These are phyloP conservation scores for Capsicum chinense DNA, from an alignment of 257 asterid genomes.

Conservation along the genomic window DNA sequence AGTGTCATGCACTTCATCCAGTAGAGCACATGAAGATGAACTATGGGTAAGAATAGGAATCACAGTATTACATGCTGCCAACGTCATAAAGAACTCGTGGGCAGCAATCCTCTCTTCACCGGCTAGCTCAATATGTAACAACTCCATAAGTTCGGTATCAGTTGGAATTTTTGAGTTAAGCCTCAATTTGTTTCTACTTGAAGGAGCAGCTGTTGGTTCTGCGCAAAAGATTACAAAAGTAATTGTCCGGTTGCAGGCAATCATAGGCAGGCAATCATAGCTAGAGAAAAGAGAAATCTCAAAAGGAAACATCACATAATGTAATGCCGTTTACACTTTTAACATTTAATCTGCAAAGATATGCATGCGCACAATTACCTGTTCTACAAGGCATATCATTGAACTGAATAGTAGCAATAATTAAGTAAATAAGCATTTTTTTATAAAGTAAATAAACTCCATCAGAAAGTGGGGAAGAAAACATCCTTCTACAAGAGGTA, in stretches of 20 bases:
- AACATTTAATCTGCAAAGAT: constrained; percentile 8
- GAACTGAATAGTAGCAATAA: background rate
- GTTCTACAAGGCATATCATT: background rate
- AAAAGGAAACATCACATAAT: constrained; percentile 23
- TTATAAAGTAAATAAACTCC: background rate
- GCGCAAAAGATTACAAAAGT: constrained; percentile 37
- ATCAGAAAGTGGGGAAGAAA: background rate
- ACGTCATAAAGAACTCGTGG: constrained; percentile 84
- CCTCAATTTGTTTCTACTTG: constrained; percentile 60
- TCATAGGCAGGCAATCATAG: constrained; percentile 5
- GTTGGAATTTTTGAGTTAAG: constrained; percentile 69
- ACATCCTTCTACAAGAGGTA: background rate
- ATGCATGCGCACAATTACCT: constrained; percentile 16
- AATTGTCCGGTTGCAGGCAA: background rate
- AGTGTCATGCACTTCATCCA: constrained; percentile 41
- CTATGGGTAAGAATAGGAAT: constrained; percentile 73
- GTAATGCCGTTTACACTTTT: background rate
- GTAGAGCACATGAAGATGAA: constrained; percentile 45
- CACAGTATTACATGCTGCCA: constrained; percentile 96
- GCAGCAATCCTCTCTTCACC: constrained; percentile 79
- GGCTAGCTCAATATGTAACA: constrained; percentile 64
- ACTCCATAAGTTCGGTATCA: constrained; percentile 71
- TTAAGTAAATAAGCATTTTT: background rate
- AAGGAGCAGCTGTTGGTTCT: constrained; percentile 43
- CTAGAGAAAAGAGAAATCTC: constrained; percentile 22